A percentile compares a stretch with the other conserved stretches of the same genome.
These are phyloP conservation scores for Pisolithus albus DNA, from an alignment of 768 basidiomycete genomes.

Conservation along the genomic window DNA sequence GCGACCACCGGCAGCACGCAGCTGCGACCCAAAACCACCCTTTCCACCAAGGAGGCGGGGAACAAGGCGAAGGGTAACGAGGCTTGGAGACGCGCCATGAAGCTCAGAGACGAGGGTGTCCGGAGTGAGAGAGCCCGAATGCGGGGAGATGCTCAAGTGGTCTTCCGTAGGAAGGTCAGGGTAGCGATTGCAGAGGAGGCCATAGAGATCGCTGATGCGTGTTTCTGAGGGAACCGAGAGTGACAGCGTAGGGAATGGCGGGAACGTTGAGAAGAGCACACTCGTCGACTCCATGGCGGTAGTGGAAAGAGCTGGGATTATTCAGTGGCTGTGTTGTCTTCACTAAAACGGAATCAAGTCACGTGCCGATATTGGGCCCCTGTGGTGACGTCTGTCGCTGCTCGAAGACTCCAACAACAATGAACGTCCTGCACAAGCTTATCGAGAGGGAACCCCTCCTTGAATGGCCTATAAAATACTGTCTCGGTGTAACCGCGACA, in stretches of 20 bases:
- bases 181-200: conserved; percentile 40
- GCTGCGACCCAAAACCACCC: conserved; percentile 94
- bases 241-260: conserved; percentile 53
- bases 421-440: no score
- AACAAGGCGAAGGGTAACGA: conserved; percentile 67
- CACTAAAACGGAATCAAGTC: not conserved
- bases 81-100: conserved; percentile 23
- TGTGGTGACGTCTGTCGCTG: not conserved
- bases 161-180: conserved; percentile 39
- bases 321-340: not conserved
- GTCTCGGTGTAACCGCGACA: conserved; percentile 36
- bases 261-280: conserved; percentile 52
- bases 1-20: conserved; percentile 93
- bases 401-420: no score
- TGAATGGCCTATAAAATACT: conserved; percentile 61
- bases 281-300: conserved; percentile 37
- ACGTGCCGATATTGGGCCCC: not conserved
- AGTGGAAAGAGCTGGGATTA: not conserved
- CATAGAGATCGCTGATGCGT: conserved; percentile 34
- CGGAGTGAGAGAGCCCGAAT: conserved; percentile 27
- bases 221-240: conserved; percentile 39
- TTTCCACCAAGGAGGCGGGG: conserved; percentile 84
- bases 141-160: conserved; percentile 36
- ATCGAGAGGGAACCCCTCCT: conserved; percentile 28
- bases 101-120: conserved; percentile 32